phyloP scores from a whole-genome alignment of 1,139 yeast genomes.

The Debaryomyces fabryi region DNA sequence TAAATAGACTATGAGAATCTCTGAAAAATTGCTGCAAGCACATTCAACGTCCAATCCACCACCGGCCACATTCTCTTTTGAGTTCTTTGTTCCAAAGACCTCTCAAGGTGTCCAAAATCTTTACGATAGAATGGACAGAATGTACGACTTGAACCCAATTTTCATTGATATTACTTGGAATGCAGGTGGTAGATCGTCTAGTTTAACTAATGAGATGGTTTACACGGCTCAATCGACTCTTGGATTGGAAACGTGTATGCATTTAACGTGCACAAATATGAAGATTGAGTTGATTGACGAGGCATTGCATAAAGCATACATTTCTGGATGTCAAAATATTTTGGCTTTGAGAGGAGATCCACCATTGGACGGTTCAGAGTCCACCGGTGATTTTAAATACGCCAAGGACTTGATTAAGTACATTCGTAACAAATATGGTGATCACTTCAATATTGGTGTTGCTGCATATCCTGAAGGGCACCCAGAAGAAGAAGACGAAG shows the following conservation, averaged over 20 bases:
- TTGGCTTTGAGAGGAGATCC: conserved; percentile 83
- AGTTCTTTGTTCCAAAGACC: conserved; percentile 97
- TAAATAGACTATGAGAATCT: conserved; percentile 40
- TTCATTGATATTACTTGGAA: conserved; percentile 98
- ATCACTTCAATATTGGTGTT: conserved; percentile 71
- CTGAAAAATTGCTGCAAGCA: conserved; percentile 48
- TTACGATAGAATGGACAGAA: conserved; percentile 96
- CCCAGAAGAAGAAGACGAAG: conserved; percentile 75
- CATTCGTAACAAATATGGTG: conserved; percentile 57
- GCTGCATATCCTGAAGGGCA: conserved; percentile 81
- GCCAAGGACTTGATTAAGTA: conserved; percentile 67
- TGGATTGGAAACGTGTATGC: conserved; percentile 98
- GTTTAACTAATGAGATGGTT: conserved; percentile 86
- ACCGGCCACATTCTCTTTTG: conserved; percentile 83
- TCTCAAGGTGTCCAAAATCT: conserved; percentile 95
- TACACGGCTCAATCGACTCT: conserved; percentile 89
- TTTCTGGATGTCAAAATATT: conserved; percentile 93
- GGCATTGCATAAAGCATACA: conserved; percentile 83
- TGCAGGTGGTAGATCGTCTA: conserved; percentile 89
- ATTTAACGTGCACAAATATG: conserved; percentile 96
- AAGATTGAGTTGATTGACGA: conserved; percentile 76
- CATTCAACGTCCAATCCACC: conserved; percentile 41
- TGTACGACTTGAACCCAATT: conserved; percentile 90
- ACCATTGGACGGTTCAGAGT: conserved; percentile 66
- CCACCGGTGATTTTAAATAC: conserved; percentile 72